Conservation (phyloP, 177 flowering plant genomes). For the Tripterygium wilfordii region DNA sequence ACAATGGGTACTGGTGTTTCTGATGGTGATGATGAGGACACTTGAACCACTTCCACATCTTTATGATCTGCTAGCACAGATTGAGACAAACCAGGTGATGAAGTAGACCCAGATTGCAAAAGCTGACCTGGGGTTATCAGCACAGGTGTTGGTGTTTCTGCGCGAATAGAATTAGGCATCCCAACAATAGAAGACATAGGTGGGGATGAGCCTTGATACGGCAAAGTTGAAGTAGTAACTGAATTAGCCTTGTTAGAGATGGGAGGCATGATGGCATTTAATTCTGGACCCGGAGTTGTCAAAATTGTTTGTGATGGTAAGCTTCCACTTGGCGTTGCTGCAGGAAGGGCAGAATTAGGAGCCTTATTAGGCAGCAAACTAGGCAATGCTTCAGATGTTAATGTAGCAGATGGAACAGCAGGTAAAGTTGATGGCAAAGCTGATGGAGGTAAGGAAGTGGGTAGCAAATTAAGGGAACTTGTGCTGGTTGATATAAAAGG, state of each 20-base stretch:
- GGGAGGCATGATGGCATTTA: conserved; percentile 26
- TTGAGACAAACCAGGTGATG: conserved; percentile 40
- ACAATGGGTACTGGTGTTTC: conserved; percentile 28
- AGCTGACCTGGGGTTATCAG: conserved; percentile 78
- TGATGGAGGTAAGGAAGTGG: conserved; percentile 24
- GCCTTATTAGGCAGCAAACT: conserved; percentile 32
- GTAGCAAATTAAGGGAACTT: conserved; percentile 22
- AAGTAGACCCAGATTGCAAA: conserved; percentile 48
- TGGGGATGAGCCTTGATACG: conserved; percentile 43
- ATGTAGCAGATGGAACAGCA: conserved; percentile 19
- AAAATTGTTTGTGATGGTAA: conserved; percentile 31
- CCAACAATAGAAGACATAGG: conserved; percentile 35
- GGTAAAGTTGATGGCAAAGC: conserved; percentile 32
- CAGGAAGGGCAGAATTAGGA: conserved; percentile 25
- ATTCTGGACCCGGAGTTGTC: conserved; percentile 26
- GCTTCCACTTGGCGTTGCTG: conserved; percentile 18
- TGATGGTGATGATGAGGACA: conserved; percentile 26
- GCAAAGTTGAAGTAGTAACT: conserved; percentile 29
- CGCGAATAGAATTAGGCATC: conserved; percentile 33
- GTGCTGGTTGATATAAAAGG: conserved; percentile 26
- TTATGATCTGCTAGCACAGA: conserved; percentile 44
- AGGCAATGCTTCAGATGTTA: conserved; percentile 29
- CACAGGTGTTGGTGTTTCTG: conserved; percentile 47
- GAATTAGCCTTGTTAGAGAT: conserved; percentile 40
- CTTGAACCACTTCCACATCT: conserved; percentile 65